Conservation (phyloP, 495 filamentous ascomycete species). For the Penicillium tannophilum region DNA sequence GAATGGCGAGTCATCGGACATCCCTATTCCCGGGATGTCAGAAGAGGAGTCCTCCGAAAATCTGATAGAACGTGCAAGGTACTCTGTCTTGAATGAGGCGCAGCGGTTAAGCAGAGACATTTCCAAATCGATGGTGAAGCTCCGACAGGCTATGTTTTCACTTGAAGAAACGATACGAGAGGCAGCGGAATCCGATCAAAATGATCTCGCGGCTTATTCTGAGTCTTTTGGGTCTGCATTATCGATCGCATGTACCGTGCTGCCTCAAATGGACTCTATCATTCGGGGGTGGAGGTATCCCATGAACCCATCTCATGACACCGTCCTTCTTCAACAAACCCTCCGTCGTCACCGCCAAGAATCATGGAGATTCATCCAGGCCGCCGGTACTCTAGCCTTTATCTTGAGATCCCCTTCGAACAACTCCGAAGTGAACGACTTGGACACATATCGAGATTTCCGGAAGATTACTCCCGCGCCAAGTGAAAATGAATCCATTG, state of each 20-base stretch:
- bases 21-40: slow-evolving; percentile 41
- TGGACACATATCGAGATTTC: slow-evolving; percentile 35
- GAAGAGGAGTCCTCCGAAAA: slow-evolving; percentile 28
- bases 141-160: slow-evolving; percentile 61
- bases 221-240: slow-evolving; percentile 51
- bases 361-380: slow-evolving; percentile 67
- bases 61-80: slow-evolving; percentile 43
- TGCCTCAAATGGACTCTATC: slow-evolving; percentile 59
- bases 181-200: slow-evolving; percentile 16
- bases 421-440: slow-evolving; percentile 22
- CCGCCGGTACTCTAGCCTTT: slow-evolving; percentile 61
- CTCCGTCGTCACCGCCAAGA: slow-evolving; percentile 60
- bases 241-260: slow-evolving; percentile 47
- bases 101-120: slow-evolving; percentile 56
- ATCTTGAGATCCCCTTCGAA: slow-evolving; percentile 50
- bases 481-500: slow-evolving; percentile 45
- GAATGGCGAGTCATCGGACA: slow-evolving; percentile 63
- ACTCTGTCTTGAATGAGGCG: slow-evolving; percentile 49
- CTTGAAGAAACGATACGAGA: slow-evolving; percentile 40
- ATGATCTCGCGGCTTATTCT: slow-evolving; percentile 36
- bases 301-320: slow-evolving; percentile 53
- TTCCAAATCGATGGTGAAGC: slow-evolving; percentile 56
- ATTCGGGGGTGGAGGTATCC: slow-evolving; percentile 62
- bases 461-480: slow-evolving; percentile 48
- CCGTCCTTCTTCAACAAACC: slow-evolving; percentile 56